Percentiles rank a stretch among this genome's conserved stretches.
These are phyloP conservation scores for Aspergillus sp. DNA, from an alignment of 2,329 filamentous ascomycete genomes.

Conservation along the genomic window DNA sequence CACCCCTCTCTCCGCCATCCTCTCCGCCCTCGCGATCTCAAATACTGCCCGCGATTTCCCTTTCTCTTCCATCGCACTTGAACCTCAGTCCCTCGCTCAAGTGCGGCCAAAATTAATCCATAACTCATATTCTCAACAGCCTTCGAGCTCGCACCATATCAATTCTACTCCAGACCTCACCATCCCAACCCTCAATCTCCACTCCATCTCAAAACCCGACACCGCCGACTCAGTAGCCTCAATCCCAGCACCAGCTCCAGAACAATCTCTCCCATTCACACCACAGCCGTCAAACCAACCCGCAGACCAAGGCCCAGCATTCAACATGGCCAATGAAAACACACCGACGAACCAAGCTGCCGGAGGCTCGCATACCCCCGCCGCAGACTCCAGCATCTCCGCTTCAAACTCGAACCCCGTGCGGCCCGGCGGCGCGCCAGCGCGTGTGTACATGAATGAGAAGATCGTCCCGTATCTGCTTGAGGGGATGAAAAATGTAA, in stretches of 20 bases:
- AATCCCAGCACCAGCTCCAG: background rate
- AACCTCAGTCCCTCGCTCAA: background rate
- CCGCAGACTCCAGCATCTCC: slow-evolving; percentile 50
- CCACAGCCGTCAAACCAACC: background rate
- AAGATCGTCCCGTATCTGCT: slow-evolving; percentile 70
- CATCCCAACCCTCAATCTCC: background rate
- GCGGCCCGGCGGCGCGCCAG: slow-evolving; percentile 68
- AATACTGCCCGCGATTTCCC: slow-evolving; percentile 15
- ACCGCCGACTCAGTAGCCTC: slow-evolving; percentile 1
- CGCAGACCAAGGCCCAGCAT: slow-evolving; percentile 8
- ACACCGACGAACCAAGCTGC: slow-evolving; percentile 14
- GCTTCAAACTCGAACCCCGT: slow-evolving; percentile 52
- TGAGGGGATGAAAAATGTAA: slow-evolving; percentile 75
- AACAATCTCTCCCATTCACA: background rate
- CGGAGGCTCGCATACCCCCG: slow-evolving; percentile 26
- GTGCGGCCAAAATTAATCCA: background rate
- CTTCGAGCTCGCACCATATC: background rate
- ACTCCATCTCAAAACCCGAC: background rate
- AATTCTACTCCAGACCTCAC: background rate
- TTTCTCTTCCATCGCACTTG: background rate
- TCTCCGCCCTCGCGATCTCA: slow-evolving; percentile 14
- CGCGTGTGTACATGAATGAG: slow-evolving; percentile 71
- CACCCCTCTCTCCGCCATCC: slow-evolving; percentile 5
- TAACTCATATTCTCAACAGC: background rate
- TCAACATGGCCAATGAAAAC: slow-evolving; percentile 27